Evolutionary conservation across 208 protist species (phyloP), one percentile per base, ranked within the genome.

Genomic region (Leishmania tropica): DNA sequence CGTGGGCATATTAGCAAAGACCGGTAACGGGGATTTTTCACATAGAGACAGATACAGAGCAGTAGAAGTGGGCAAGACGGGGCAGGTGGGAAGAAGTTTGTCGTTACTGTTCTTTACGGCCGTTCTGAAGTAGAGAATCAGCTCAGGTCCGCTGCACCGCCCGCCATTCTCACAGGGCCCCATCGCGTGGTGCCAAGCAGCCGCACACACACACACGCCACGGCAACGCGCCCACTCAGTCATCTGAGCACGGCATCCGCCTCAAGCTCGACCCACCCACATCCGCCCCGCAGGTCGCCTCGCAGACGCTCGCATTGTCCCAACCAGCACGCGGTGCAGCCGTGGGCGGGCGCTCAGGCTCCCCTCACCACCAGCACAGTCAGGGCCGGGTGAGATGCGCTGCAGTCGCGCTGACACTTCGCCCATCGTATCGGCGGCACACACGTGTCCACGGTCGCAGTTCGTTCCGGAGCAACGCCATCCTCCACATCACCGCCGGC

Each of bases 81-180:
- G 8, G 56, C 24, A 62, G 7, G 56, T 24, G 28, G 7, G 56
- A 1, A 62, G 24, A 62, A 24, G 10, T 62, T n/a, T 24, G 3
- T 13, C 21, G 24, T n/a, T 3, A 13, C 24, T 31, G 8, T 17
- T 53, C 48, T 53, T 53, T 53, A 17, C 2, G 6, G 99, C 58
- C 17, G n/a, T 15, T 64, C 58, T 17, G 28, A 28, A 5, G 6
- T 24, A 64, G 7, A 31, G 2, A 8, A 28, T 62, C 15, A 54
- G 51, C 2, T 11, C 8, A 21, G 3, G 0, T 54, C 17, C 28
- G 60, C 64, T 70, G 64, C 42, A 19, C 35, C n/a, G 15, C 10
- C 5, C 31, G 19, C 4, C 11, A 17, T 24, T 31, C 21, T 15
- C 42, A 45, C 42, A 45, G 24, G 17, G 37, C 21, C 68, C 24